These are phyloP conservation scores for Zoysia japonica DNA, from an alignment of 176 grass and related monocot species.

Conservation along the genomic window DNA sequence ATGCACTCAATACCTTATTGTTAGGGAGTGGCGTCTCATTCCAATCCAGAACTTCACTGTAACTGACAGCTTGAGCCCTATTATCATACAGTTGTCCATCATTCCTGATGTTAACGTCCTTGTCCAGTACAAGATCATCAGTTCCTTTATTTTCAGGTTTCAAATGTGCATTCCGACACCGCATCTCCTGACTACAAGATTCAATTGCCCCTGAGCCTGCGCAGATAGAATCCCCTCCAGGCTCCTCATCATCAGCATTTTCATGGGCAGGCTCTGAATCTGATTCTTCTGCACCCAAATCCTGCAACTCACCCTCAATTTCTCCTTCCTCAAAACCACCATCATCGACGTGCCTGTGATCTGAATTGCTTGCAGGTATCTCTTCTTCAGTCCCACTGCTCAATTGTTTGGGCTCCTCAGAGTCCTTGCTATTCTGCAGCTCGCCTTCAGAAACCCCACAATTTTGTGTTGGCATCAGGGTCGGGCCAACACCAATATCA, in stretches of 20 bases:
- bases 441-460: constrained; percentile 19
- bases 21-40: constrained; percentile 35
- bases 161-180: constrained; percentile 3
- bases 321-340: constrained; percentile 81
- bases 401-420: constrained; percentile 35
- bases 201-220: constrained; percentile 31
- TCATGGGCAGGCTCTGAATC: constrained; percentile 34
- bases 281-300: constrained; percentile 44
- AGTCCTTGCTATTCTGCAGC: constrained; percentile 16
- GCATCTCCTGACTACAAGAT: neutral
- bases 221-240: constrained; percentile 28
- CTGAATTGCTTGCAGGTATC: constrained; percentile 8
- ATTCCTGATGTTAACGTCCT: constrained; percentile 12
- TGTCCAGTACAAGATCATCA: constrained; percentile 18
- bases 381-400: constrained; percentile 16
- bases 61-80: constrained; percentile 41
- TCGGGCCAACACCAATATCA: constrained; percentile 15
- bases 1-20: constrained; percentile 32
- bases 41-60: constrained; percentile 47
- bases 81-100: constrained; percentile 20
- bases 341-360: constrained; percentile 21
- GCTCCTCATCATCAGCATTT: constrained; percentile 47
- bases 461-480: constrained; percentile 1
- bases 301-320: constrained; percentile 68
- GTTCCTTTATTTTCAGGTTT: constrained; percentile 31